Evolutionary conservation across 2,329 filamentous ascomycete genomes (phyloP).

Genomic region (Lomentospora prolificans): DNA sequence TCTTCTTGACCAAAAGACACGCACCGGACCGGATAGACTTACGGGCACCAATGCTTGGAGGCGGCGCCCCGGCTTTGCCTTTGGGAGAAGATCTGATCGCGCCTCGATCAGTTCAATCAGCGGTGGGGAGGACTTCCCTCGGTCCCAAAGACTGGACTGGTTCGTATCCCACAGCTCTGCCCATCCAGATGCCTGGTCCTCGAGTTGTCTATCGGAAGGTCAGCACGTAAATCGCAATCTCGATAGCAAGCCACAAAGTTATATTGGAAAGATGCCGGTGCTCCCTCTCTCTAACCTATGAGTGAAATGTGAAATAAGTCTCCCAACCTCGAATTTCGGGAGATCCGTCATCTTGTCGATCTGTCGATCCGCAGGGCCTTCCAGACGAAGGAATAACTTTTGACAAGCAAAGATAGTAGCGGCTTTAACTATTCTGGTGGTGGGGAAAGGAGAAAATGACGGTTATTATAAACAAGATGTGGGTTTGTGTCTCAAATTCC

Average conservation of each 20-base stretch:
- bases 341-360: neutral
- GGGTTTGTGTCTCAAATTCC: too few species aligned
- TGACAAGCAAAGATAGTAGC: too few species aligned
- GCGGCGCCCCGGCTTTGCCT: neutral
- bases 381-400: neutral
- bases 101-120: neutral
- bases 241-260: neutral
- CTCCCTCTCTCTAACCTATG: neutral
- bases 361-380: neutral
- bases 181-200: constrained; percentile 4
- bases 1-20: neutral
- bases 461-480: too few species aligned
- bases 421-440: too few species aligned
- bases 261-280: neutral
- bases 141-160: constrained; percentile 1
- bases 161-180: constrained; percentile 5
- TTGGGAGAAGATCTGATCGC: neutral
- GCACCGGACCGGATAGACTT: neutral
- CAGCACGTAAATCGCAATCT: neutral
- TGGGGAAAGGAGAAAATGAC: too few species aligned
- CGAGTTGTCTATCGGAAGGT: neutral
- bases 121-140: neutral
- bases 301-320: neutral
- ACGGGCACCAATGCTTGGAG: neutral
- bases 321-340: neutral